A percentile compares a stretch with the other conserved stretches of the same genome.
phyloP scores from a whole-genome alignment of 768 basidiomycete species.

The Guyanaporus albipodus region DNA sequence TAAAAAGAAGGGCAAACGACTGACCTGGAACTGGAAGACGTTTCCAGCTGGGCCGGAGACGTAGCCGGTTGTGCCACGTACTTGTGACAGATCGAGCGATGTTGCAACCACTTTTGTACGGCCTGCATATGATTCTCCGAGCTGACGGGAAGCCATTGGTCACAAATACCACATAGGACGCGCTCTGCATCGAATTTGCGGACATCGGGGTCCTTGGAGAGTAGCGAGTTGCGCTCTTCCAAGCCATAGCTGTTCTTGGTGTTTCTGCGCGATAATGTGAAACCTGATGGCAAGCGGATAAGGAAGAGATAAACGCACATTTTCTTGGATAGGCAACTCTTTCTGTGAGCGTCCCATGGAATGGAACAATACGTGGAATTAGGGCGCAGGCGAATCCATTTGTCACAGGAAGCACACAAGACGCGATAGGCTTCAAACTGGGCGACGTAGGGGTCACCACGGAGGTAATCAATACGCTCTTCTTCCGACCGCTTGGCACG shows the following conservation, averaged over 20 bases:
- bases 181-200: conserved; percentile 74
- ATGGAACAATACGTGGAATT: conserved; percentile 88
- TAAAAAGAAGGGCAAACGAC: conserved; percentile 8
- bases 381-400: conserved; percentile 81
- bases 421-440: conserved; percentile 79
- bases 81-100: conserved; percentile 54
- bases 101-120: conserved; percentile 62
- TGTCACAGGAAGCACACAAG: conserved; percentile 75
- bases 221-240: conserved; percentile 55
- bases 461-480: conserved; percentile 66
- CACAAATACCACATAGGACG: conserved; percentile 64
- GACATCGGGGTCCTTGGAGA: conserved; percentile 65
- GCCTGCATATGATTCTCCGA: conserved; percentile 58
- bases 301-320: conserved; percentile 41
- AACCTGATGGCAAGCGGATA: conserved; percentile 6
- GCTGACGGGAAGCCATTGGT: conserved; percentile 60
- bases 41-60: conserved; percentile 15
- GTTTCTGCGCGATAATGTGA: conserved; percentile 15
- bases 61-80: conserved; percentile 7
- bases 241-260: conserved; percentile 55
- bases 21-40: conserved; percentile 23
- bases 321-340: conserved; percentile 78
- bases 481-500: conserved; percentile 76
- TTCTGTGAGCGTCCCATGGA: conserved; percentile 83
- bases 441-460: conserved; percentile 72